phyloP scores from a whole-genome alignment of 768 basidiomycete genomes.

The Filobasidium wieringae region DNA sequence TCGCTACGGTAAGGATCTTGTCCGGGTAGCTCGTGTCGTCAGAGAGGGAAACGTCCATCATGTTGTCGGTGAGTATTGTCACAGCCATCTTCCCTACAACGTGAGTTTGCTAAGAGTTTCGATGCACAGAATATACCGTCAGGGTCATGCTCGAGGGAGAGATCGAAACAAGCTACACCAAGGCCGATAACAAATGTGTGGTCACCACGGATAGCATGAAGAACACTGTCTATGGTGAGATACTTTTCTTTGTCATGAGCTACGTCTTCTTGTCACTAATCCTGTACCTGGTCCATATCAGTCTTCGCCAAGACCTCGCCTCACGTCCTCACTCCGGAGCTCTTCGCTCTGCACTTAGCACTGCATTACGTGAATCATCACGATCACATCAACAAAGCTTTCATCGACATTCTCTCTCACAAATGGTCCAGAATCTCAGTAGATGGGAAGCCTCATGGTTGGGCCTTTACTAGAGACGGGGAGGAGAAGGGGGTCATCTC shows the following conservation, averaged over 20 bases:
- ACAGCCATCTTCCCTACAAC: too few relatives aligned
- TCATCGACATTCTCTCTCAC: constrained; percentile 62
- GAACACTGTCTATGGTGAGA: constrained; percentile 40
- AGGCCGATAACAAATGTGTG: constrained; percentile 67
- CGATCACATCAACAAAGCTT: constrained; percentile 56
- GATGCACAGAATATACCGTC: constrained; percentile 59
- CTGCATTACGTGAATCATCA: constrained; percentile 72
- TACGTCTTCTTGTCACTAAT: too few relatives aligned
- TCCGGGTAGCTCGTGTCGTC: constrained; percentile 76
- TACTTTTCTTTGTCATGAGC: too few relatives aligned
- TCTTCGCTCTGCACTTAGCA: constrained; percentile 77
- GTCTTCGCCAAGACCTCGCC: constrained; percentile 76
- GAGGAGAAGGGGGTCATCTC: constrained; percentile 69
- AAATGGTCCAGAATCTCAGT: constrained; percentile 71
- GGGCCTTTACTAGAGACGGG: constrained; percentile 78
- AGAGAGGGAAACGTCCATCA: constrained; percentile 43
- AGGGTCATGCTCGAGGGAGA: constrained; percentile 69
- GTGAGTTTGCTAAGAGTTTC: not conserved
- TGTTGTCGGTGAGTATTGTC: constrained; percentile 15
- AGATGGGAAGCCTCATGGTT: constrained; percentile 48
- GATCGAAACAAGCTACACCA: constrained; percentile 59
- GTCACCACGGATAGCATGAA: constrained; percentile 80
- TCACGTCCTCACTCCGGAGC: constrained; percentile 67
- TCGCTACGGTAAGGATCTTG: constrained; percentile 63
- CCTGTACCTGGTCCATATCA: too few relatives aligned